Base-by-base conservation (phyloP, 257 asterid species). In the Orobanche coerulescens region DNA sequence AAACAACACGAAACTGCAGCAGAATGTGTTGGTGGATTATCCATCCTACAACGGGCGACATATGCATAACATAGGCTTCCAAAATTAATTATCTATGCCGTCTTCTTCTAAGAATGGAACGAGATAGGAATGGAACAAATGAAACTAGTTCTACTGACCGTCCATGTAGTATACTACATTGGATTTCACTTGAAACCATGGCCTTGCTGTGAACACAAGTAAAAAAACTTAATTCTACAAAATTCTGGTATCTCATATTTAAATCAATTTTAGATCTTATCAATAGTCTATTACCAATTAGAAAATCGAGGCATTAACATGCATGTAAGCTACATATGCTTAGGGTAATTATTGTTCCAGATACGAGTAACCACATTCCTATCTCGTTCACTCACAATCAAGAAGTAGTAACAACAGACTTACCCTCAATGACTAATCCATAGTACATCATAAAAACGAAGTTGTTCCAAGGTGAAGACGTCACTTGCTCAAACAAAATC, bases 21-120 rank as follows among this genome's bases (percentile, higher is more conserved):
- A 95, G 96, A 62, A 90, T 64, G 30, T 78, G 87, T 67, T 67
- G 89, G 74, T 90, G 94, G 68, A 83, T 83, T 59, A 90, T 72
- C 96, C 97, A 90, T 65, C 97, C 97, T 49, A 87, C 90, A 9
- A 85, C 84, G 2, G 97, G 97, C 89, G 86, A 87, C 69, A 90
- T 76, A 96, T 87, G 87, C 81, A 74, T 15, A 40, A 39, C 14
- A 57, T 26, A 25, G 23, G 47, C 20, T 37, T 37, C n/a, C 36
- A 24, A 33, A 33, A 24, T 66, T 25, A 56, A 13, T 8, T 18
- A 14, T 12, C 9, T 3, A n/a, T n/a, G n/a, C n/a, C n/a, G n/a
- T 0, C 10, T 2, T 18, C 5, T 6, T 34, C 23, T 34, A 30
- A 30, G 28, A 70, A 55, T 6, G 47, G 43, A 50, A 0, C 0